These are phyloP conservation scores for Trichoderma harzianum DNA, from an alignment of 2,329 filamentous ascomycete genomes.

Conservation along the genomic window DNA sequence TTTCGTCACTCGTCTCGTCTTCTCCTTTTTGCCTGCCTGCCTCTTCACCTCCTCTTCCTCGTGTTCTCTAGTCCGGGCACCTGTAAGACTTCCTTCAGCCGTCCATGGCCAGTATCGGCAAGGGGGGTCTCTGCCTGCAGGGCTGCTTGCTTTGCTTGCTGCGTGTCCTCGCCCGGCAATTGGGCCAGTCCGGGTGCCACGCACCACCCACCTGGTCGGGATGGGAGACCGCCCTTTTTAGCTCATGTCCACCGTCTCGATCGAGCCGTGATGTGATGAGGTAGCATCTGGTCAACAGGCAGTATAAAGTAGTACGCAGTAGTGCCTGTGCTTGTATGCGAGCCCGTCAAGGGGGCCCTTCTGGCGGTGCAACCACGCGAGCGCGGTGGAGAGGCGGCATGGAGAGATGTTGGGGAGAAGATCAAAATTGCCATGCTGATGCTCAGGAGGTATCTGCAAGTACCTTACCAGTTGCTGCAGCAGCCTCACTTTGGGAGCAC, in stretches of 20 bases:
- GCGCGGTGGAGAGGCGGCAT: neutral
- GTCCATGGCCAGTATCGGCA: neutral
- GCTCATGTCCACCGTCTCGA: conserved; percentile 14
- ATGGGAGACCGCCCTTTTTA: conserved; percentile 19
- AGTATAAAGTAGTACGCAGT: neutral
- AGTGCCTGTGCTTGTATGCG: neutral
- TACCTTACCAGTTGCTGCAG: neutral
- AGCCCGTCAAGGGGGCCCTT: neutral
- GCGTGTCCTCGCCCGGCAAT: conserved; percentile 17
- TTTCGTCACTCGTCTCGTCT: neutral
- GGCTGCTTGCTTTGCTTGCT: conserved; percentile 15
- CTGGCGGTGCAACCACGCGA: conserved; percentile 9
- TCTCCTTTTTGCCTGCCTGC: neutral
- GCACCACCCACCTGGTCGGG: conserved; percentile 18
- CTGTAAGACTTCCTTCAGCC: neutral
- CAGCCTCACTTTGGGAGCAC: neutral
- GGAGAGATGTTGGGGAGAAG: neutral
- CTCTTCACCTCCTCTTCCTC: neutral
- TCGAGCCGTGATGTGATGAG: conserved; percentile 8
- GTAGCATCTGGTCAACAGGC: neutral
- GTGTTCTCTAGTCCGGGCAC: neutral
- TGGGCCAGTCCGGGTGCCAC: conserved; percentile 15
- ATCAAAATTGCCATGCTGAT: neutral
- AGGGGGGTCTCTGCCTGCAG: neutral
- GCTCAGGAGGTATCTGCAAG: neutral